phyloP scores from a whole-genome alignment of 1,284 basidiomycete species.

The Apiotrichum domesticum region DNA sequence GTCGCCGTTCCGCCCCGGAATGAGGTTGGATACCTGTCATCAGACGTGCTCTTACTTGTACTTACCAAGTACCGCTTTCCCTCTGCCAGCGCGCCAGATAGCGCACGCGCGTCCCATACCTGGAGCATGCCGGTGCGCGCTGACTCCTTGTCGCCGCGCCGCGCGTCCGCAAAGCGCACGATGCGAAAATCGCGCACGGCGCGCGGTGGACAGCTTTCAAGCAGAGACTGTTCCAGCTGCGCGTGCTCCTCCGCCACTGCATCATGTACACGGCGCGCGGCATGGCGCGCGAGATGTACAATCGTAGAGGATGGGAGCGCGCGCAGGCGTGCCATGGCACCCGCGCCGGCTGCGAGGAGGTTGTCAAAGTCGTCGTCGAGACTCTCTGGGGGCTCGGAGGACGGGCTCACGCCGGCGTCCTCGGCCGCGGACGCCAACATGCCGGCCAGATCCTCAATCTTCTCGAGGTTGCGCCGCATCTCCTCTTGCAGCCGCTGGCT shows the following conservation, averaged over 20 bases:
- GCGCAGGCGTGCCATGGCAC: constrained; percentile 42
- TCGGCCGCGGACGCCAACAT: constrained; percentile 21
- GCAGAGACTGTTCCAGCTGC: constrained; percentile 64
- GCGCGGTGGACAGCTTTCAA: constrained; percentile 69
- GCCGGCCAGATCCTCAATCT: constrained; percentile 25
- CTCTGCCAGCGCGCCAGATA: constrained; percentile 57
- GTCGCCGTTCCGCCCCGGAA: constrained; percentile 55
- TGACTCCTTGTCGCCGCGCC: constrained; percentile 51
- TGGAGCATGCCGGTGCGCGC: constrained; percentile 65
- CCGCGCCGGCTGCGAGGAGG: constrained; percentile 35
- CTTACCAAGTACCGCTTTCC: constrained; percentile 64
- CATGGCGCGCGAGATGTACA: constrained; percentile 59
- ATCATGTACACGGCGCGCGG: constrained; percentile 52
- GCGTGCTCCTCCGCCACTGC: constrained; percentile 54
- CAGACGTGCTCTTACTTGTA: not conserved
- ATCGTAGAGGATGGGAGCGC: constrained; percentile 52
- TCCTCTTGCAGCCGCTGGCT: constrained; percentile 27
- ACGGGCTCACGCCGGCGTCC: constrained; percentile 9
- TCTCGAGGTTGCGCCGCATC: constrained; percentile 28
- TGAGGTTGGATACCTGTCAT: constrained; percentile 57
- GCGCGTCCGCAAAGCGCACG: constrained; percentile 66
- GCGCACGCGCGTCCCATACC: constrained; percentile 68
- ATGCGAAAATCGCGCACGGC: constrained; percentile 76
- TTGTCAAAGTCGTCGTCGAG: constrained; percentile 37
- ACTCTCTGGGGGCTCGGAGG: constrained; percentile 5